Conservation (phyloP, 805 yeast genomes). For the Wickerhamomyces chaumierensis region DNA sequence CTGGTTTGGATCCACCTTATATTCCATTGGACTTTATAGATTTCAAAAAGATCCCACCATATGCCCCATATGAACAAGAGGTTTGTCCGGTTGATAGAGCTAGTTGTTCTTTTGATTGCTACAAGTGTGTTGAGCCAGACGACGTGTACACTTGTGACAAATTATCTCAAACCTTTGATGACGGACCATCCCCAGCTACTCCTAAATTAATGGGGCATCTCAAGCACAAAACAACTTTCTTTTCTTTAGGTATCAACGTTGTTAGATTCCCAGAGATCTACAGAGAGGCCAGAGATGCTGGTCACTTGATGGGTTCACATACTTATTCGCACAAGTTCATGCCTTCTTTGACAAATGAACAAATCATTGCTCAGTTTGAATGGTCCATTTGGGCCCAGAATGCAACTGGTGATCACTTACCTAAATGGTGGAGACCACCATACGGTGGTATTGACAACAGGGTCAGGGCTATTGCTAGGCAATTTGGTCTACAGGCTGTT, state of each 20-base stretch:
- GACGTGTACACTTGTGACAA: slow-evolving; percentile 68
- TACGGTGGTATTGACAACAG: slow-evolving; percentile 91
- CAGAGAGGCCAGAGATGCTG: slow-evolving; percentile 37
- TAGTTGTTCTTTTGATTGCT: slow-evolving; percentile 80
- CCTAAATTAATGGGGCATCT: slow-evolving; percentile 44
- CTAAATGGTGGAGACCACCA: slow-evolving; percentile 94
- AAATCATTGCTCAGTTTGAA: slow-evolving; percentile 77
- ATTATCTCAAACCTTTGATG: slow-evolving; percentile 86
- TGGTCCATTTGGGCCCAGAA: slow-evolving; percentile 99
- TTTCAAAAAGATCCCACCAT: slow-evolving; percentile 37
- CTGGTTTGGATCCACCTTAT: slow-evolving; percentile 79
- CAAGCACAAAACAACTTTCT: slow-evolving; percentile 58
- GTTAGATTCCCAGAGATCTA: slow-evolving; percentile 70
- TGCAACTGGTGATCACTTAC: slow-evolving; percentile 79
- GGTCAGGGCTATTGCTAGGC: slow-evolving; percentile 65
- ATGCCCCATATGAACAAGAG: slow-evolving; percentile 42
- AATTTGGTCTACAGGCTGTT: slow-evolving; percentile 80
- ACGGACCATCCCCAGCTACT: slow-evolving; percentile 81
- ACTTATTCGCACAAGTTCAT: slow-evolving; percentile 89
- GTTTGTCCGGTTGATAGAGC: slow-evolving; percentile 42
- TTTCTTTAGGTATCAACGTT: slow-evolving; percentile 74
- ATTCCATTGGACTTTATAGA: slow-evolving; percentile 69
- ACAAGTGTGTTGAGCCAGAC: slow-evolving; percentile 61
- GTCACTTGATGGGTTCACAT: slow-evolving; percentile 80
- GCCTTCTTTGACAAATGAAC: slow-evolving; percentile 68